Base-by-base conservation (phyloP, 805 yeast genomes). In the Candida cerambycidarum region DNA sequence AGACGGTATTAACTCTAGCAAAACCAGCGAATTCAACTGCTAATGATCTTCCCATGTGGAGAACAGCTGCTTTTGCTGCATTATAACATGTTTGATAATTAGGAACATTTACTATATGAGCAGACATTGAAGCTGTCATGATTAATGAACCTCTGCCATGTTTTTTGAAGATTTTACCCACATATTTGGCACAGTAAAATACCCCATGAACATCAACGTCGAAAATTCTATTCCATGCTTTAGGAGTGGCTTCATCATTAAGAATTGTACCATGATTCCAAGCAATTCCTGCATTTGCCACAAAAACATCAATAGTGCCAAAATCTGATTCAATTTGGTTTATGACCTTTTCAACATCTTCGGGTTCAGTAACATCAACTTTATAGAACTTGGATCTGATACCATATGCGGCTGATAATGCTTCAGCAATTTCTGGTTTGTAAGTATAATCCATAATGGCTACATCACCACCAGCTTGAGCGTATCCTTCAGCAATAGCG, bases 241-340 rank as follows among this genome's bases (percentile, higher is more conserved):
- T 66, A 34, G 55, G 57, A 13, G 66, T 25, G 4, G 29, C 68
- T 32, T 66, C 62, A 23, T 57, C 70, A 18, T 69, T 68, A 38
- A 67, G 47, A 44, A 60, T 56, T 15, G 76, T 76, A 16, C 90
- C 89, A 21, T 76, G 70, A 16, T 79, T 74, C 95, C 95, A 88
- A 12, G 89, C 82, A 38, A 87, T 80, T 31, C 96, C 96, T 12
- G 96, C 96, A 61, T 89, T 89, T 54, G 95, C 95, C 36, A 89
- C 93, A 56, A 86, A 83, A 19, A 87, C 68, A 62, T 89, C 96
- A 51, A 89, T 79, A 47, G 79, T 78, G 41, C 92, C 93, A 59
- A 89, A 88, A 57, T 87, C 95, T 45, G 63, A 50, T 48, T 71
- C 76, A 48, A 81, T 79, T 59, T 71, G 73, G 30, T 56, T 59